These are phyloP conservation scores for Claviceps digitariae DNA, from an alignment of 2,329 filamentous ascomycete genomes.

Conservation along the genomic window DNA sequence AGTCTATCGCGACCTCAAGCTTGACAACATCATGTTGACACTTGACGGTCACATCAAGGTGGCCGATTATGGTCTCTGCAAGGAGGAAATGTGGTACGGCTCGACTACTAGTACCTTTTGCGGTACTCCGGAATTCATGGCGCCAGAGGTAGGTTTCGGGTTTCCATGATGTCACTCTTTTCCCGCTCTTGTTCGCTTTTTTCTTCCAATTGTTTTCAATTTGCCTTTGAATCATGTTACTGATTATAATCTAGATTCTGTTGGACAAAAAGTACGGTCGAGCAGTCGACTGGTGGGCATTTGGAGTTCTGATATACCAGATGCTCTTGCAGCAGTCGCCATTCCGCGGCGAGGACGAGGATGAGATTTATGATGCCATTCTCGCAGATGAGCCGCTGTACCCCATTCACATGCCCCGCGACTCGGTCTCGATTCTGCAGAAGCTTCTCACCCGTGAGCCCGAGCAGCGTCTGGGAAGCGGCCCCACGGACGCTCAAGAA, in stretches of 20 bases:
- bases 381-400: conserved; percentile 94
- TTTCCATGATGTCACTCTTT: not conserved
- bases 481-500: conserved; percentile 93
- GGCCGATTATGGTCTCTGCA: conserved; percentile 95
- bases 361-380: conserved; percentile 98
- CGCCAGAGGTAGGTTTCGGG: conserved; percentile 62
- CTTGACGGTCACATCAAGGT: conserved; percentile 98
- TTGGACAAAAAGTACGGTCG: conserved; percentile 97
- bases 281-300: conserved; percentile 98
- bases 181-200: not conserved
- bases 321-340: conserved; percentile 98
- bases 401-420: conserved; percentile 95
- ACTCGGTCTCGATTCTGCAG: conserved; percentile 94
- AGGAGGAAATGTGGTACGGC: conserved; percentile 99
- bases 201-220: too few species aligned
- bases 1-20: conserved; percentile 95
- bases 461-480: conserved; percentile 81
- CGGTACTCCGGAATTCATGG: conserved; percentile 99
- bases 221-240: not conserved
- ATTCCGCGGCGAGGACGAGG: conserved; percentile 96
- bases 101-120: conserved; percentile 97
- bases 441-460: conserved; percentile 94
- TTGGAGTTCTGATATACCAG: conserved; percentile 96
- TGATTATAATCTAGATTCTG: conserved; percentile 50
- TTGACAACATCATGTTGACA: conserved; percentile 81